phyloP scores from a whole-genome alignment of 768 basidiomycete species.

The Trametes cubensis region DNA sequence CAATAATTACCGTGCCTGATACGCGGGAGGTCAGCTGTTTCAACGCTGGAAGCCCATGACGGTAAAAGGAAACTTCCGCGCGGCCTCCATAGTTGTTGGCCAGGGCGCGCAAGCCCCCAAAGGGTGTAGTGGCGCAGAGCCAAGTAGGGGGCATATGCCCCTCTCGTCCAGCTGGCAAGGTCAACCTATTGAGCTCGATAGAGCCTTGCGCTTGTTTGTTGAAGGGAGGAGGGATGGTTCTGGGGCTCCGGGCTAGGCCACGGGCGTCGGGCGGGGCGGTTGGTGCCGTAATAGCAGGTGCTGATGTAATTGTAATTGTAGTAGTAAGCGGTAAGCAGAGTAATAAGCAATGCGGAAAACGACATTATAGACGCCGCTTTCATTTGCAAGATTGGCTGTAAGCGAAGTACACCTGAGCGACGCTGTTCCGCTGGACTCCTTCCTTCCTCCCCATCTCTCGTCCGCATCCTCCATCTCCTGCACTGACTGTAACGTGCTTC shows the following conservation, averaged over 20 bases:
- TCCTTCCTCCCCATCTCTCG: conserved; percentile 7
- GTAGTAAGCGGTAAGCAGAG: conserved; percentile 1
- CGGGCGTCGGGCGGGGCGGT: neutral
- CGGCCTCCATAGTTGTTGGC: neutral
- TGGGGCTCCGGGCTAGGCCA: conserved; percentile 8
- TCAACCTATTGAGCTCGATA: neutral
- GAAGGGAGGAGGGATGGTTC: neutral
- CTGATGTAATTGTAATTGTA: conserved; percentile 16
- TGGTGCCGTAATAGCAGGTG: conserved; percentile 5
- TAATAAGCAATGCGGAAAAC: neutral
- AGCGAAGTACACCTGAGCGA: conserved; percentile 18
- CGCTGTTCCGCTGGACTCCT: conserved; percentile 23
- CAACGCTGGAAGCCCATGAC: neutral
- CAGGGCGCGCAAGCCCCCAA: neutral
- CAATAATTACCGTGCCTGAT: conserved; percentile 21
- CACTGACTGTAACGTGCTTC: conserved; percentile 6
- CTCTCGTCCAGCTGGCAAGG: neutral
- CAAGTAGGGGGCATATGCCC: neutral
- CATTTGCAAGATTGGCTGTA: conserved; percentile 22
- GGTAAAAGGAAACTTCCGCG: conserved; percentile 7
- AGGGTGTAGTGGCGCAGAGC: neutral
- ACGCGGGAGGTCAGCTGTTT: conserved; percentile 14
- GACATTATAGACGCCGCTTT: conserved; percentile 7
- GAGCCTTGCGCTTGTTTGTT: neutral
- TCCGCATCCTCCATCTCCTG: conserved; percentile 12